Conservation (phyloP, 108 stramenopile genomes). For the Nitzschia putrida region DNA sequence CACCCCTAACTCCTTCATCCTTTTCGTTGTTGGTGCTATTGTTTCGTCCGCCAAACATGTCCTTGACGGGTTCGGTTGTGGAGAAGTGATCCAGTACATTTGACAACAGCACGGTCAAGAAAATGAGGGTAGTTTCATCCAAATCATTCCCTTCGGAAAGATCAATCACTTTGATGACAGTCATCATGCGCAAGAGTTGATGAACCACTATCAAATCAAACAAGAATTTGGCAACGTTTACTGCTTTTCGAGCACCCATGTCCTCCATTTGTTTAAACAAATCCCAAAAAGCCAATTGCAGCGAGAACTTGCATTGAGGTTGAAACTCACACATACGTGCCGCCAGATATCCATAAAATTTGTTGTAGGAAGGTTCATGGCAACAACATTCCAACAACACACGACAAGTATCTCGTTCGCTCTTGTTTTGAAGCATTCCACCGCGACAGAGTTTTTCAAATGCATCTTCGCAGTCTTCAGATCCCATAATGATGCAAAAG, state of each 20-base stretch:
- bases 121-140: conserved; percentile 68
- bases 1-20: conserved; percentile 56
- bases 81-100: conserved; percentile 66
- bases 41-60: conserved; percentile 46
- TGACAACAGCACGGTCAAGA: conserved; percentile 75
- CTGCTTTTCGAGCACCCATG: conserved; percentile 71
- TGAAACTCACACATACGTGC: conserved; percentile 89
- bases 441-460: conserved; percentile 89
- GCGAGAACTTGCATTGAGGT: conserved; percentile 84
- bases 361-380: conserved; percentile 89
- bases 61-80: conserved; percentile 44
- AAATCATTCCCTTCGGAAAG: conserved; percentile 67
- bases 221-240: conserved; percentile 88
- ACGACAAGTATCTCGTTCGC: conserved; percentile 89
- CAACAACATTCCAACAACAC: conserved; percentile 94
- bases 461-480: conserved; percentile 90
- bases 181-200: conserved; percentile 59
- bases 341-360: conserved; percentile 91
- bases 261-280: conserved; percentile 88
- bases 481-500: conserved; percentile 93
- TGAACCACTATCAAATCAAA: conserved; percentile 78
- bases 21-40: conserved; percentile 28
- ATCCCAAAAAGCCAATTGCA: conserved; percentile 96
- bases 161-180: conserved; percentile 79
- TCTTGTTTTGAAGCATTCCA: conserved; percentile 80